Evolutionary conservation across 1,284 basidiomycete genomes (phyloP), one percentile per base, ranked within the genome.

Genomic region (Fomitopsis pinicola): DNA sequence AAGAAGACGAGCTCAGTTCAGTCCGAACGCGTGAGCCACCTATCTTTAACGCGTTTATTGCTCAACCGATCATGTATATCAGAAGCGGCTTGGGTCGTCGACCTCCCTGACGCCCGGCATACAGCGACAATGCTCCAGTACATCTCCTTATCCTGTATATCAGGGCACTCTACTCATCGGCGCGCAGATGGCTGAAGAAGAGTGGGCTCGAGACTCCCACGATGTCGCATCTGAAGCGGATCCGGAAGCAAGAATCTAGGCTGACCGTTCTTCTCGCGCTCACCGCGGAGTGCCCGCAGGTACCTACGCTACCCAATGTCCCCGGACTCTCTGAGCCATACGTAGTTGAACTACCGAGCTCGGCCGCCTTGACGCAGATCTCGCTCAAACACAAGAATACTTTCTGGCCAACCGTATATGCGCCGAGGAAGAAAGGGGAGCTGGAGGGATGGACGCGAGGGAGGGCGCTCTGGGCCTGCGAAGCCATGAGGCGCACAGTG

Each of bases 351-450:
- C 91, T 97, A 0, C 95, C 97, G 0, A 75, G 79, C 26, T 80
- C 82, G 8, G 80, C 88, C 6, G 95, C 95, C 0, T 78, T 91
- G 2, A 94, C 91, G 0, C 79, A 79, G 1, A 79, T 80, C 15
- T 89, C 95, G 19, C 78, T 94, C 3, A 72, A 76, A 28, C 74
- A 85, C 42, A 94, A 95, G 74, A 82, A 82, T 45, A 73, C 79
- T 0, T 74, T 90, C 28, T 97, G 95, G 95, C 95, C 95, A 0
- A 94, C 94, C 7, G 76, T 86, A 7, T 91, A 87, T 66, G 80
- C 89, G 1, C 93, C 93, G 0, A 80, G 83, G 17, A 81, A 88
- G 50, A 91, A 91, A 69, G 84, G 82, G 63, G 86, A 89, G 63
- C 77, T 80, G 1, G 85, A 89, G 61, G 77, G 76, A 4, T 94